phyloP scores from a whole-genome alignment of 1,284 basidiomycete species.

The Trametes pubescens region DNA sequence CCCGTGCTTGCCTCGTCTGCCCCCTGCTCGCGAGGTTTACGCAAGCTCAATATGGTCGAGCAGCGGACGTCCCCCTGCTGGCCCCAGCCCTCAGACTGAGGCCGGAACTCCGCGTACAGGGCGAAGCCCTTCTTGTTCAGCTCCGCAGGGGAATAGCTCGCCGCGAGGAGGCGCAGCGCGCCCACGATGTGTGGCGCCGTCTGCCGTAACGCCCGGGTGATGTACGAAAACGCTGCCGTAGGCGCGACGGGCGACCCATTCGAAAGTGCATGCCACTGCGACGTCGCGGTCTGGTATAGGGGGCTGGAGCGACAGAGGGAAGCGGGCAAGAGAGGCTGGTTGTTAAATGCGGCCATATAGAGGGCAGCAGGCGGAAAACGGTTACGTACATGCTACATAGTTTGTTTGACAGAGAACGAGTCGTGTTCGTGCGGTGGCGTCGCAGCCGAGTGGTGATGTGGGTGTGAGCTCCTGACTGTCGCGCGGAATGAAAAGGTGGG shows the following conservation, averaged over 20 bases:
- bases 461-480: slow-evolving; percentile 22
- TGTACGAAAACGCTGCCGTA: slow-evolving; percentile 79
- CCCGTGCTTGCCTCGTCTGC: slow-evolving; percentile 9
- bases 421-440: slow-evolving; percentile 9
- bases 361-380: slow-evolving; percentile 6
- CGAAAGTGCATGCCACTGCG: slow-evolving; percentile 82
- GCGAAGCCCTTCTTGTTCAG: slow-evolving; percentile 75
- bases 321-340: not conserved
- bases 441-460: slow-evolving; percentile 1
- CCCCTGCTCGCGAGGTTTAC: slow-evolving; percentile 44
- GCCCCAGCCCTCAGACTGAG: slow-evolving; percentile 78
- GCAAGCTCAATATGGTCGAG: slow-evolving; percentile 63
- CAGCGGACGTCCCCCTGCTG: slow-evolving; percentile 73
- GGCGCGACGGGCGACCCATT: slow-evolving; percentile 79
- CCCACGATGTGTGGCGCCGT: slow-evolving; percentile 80
- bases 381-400: slow-evolving; percentile 64
- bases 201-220: slow-evolving; percentile 81
- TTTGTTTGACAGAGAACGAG: slow-evolving; percentile 8
- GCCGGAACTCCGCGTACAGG: slow-evolving; percentile 82
- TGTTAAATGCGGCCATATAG: slow-evolving; percentile 20
- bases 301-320: slow-evolving; percentile 58
- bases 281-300: slow-evolving; percentile 74
- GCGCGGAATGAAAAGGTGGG: slow-evolving; percentile 9
- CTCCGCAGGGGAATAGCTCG: slow-evolving; percentile 70
- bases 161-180: slow-evolving; percentile 81